A percentile compares a stretch with the other conserved stretches of the same genome.
Evolutionary conservation across 441 rosid genomes (phyloP).

Genomic region (Cnidoscolus chayamansa): DNA sequence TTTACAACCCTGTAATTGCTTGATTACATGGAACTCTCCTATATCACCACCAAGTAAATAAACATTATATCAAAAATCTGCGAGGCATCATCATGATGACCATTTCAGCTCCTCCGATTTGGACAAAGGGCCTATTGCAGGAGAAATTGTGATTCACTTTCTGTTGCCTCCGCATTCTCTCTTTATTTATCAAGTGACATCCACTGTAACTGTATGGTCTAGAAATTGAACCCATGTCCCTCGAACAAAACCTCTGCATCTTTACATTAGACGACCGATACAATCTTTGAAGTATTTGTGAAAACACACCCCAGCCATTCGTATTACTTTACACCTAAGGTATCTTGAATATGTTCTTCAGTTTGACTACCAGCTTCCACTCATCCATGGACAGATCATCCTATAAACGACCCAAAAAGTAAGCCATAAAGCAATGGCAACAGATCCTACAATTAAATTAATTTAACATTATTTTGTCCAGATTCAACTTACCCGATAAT

Average conservation of each 20-base stretch:
- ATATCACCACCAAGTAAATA: not conserved
- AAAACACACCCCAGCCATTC: not conserved
- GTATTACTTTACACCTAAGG: slow-evolving; percentile 7
- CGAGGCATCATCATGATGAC: not conserved
- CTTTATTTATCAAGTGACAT: not conserved
- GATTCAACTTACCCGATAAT: slow-evolving; percentile 66
- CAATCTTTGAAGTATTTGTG: not conserved
- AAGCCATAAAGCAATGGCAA: not conserved
- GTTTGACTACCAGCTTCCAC: slow-evolving; percentile 72
- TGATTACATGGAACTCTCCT: not conserved
- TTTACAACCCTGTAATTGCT: not conserved
- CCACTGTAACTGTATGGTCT: not conserved
- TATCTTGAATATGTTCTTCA: slow-evolving; percentile 63
- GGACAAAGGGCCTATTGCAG: no score
- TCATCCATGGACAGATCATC: slow-evolving; percentile 66
- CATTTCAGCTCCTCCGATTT: not conserved
- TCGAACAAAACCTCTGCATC: not conserved
- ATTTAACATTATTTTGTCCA: not conserved
- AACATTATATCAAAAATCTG: slow-evolving; percentile 1
- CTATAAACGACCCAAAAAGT: slow-evolving; percentile 28
- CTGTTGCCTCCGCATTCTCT: not conserved
- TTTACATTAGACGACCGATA: not conserved
- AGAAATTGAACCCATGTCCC: not conserved
- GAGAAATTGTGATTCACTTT: not conserved
- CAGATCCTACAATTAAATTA: not conserved